Evolutionary conservation across 176 grass and related monocot species (phyloP), one percentile per base, ranked within the genome.

Genomic region (Saccharum officinarum): DNA sequence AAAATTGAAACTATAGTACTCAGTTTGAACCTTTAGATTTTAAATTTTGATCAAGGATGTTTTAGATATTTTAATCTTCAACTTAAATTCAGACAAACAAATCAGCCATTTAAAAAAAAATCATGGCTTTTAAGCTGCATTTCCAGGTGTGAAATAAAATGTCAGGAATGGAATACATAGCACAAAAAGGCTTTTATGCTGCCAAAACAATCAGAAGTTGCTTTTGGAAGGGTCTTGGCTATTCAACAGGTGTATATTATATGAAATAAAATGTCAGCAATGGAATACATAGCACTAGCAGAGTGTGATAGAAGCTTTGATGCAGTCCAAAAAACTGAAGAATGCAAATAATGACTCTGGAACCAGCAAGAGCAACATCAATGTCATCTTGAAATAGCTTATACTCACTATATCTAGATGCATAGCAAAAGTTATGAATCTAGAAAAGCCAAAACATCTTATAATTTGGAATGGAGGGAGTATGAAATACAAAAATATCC

Each of bases 371-470:
- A 74, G 71, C 25, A 20, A 28, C 44, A 80, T 8, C 62, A 80
- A 68, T 75, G 60, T n/a, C 62, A 80, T 75, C 26, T 52, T 36
- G 18, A 62, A 85, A 76, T 63, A 81, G 47, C 40, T 18, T 71
- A 26, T 77, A 59, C 22, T 59, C 46, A 4, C 20, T 60, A 55
- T 55, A 59, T 60, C 22, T 60, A 59, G 20, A 59, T 59, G 20
- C 55, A 59, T 23, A 60, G 57, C 8, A 23, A 60, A 60, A 60
- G 57, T 23, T 60, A 60, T 23, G 47, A 50, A 50, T 17, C 47
- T 50, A 50, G 47, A 50, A 50, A 17, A 50, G 47, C 47, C 47
- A 50, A 17, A 50, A 50, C 5, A 6, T 47, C 46, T 13, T 45
- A 45, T 47, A 47, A 54, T 54, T 20, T 55, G 18, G 52, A 23